Conservation (phyloP, 176 grass and related monocot genomes). For the Thalia dealbata region DNA sequence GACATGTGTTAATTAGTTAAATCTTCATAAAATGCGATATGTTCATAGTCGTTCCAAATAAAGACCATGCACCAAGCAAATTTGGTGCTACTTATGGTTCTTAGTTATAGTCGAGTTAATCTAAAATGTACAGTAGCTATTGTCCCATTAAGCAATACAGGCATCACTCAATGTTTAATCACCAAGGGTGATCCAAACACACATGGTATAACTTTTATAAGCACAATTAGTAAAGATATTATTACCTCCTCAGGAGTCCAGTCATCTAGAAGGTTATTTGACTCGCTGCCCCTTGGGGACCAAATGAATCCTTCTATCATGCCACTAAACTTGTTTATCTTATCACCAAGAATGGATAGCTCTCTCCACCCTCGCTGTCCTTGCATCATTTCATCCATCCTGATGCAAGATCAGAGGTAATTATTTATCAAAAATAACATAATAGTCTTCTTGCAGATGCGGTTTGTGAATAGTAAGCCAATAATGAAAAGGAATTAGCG, state of each 20-base stretch:
- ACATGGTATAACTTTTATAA: constrained; percentile 2
- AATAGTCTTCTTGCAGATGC: not conserved
- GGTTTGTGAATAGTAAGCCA: not conserved
- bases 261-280: constrained; percentile 42
- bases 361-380: constrained; percentile 98
- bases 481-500: not conserved
- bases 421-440: not conserved
- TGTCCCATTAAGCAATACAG: not conserved
- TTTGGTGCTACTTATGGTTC: not conserved
- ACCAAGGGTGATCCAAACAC: not conserved
- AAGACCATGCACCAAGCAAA: not conserved
- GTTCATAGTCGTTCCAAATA: not conserved
- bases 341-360: constrained; percentile 76
- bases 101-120: not conserved
- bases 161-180: not conserved
- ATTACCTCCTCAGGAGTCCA: constrained; percentile 41
- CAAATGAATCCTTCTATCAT: constrained; percentile 99
- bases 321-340: constrained; percentile 87
- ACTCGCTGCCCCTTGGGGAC: constrained; percentile 56
- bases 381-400: constrained; percentile 93
- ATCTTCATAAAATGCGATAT: not conserved
- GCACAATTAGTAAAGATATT: not conserved
- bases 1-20: not conserved
- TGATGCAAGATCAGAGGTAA: not conserved
- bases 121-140: not conserved